Evolutionary conservation across 2,329 filamentous ascomycete genomes (phyloP).

Genomic region (Fusarium verticillioides): DNA sequence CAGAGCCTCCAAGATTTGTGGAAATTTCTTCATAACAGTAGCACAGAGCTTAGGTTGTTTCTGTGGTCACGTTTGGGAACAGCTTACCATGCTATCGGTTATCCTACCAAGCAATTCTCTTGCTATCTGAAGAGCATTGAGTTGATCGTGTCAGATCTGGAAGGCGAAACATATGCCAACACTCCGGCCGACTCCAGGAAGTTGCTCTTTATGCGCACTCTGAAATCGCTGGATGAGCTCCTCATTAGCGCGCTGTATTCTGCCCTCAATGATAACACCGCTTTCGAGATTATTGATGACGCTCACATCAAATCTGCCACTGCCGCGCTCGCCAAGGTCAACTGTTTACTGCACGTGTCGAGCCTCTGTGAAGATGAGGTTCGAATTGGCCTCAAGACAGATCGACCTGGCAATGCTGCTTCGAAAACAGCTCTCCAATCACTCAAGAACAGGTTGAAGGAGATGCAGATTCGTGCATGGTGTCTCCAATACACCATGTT

Average conservation of each 20-base stretch:
- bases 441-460: conserved; percentile 75
- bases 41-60: conserved; percentile 84
- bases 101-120: conserved; percentile 87
- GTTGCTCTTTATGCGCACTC: conserved; percentile 76
- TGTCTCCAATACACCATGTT: conserved; percentile 85
- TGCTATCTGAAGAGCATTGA: conserved; percentile 89
- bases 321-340: conserved; percentile 75
- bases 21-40: conserved; percentile 84
- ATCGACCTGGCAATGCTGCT: conserved; percentile 67
- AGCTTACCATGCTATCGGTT: conserved; percentile 86
- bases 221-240: conserved; percentile 83
- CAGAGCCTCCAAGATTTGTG: conserved; percentile 79
- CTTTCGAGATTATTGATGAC: conserved; percentile 87
- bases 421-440: conserved; percentile 65
- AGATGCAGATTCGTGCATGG: conserved; percentile 90
- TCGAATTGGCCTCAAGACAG: conserved; percentile 76
- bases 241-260: conserved; percentile 77
- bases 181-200: conserved; percentile 73
- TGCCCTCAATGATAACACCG: conserved; percentile 71
- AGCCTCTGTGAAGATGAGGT: conserved; percentile 87
- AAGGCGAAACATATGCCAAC: conserved; percentile 70
- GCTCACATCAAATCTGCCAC: conserved; percentile 80
- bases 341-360: conserved; percentile 80
- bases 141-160: conserved; percentile 74
- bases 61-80: conserved; percentile 92